Base-by-base conservation (phyloP, 352 stramenopile species). In the Pythium volutum region DNA sequence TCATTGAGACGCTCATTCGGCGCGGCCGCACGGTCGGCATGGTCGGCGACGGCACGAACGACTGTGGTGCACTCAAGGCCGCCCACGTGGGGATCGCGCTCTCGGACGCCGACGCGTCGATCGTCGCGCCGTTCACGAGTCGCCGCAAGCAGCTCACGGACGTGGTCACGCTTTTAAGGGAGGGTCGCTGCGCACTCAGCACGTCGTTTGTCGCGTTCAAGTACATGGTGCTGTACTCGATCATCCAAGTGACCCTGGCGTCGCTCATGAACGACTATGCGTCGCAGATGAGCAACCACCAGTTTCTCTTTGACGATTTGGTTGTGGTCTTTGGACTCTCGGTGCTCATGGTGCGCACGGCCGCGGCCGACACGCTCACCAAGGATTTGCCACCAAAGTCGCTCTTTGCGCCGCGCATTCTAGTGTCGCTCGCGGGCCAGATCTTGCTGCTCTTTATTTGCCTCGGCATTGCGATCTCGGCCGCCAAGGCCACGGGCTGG, bases 191-290 rank as follows among this genome's bases (percentile, higher is more conserved):
- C 47, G 85, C 91, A 29, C 75, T 98, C 16, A 92, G 87, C 55
- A 93, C 89, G 41, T 88, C 92, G 26, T 91, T 97, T 26, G 76
- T 90, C 8, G 74, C 76, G 5, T 98, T 97, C 73, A 93, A 96
- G 53, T 98, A 87, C 66, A 94, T 97, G 82, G 89, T 98, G 45
- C 77, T 97, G 46, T 98, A 97, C 75, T 89, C 88, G 47, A 84
- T 97, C 64, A 81, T 97, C 34, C 84, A 96, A 66, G 76, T 91
- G 18, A 88, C 79, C 14, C 65, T 90, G 64, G 72, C 81, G 34
- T 77, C 79, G 26, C 62, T 85, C 7, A 83, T 91, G 79, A 85
- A 84, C 59, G 73, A 81, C 46, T 59, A 79, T 38, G 46, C 74
- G 39, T 86, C 81, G 16, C 75, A 88, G 62, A 87, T 92, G 73